phyloP scores from a whole-genome alignment of 2,329 filamentous ascomycete species.

The Hirsutella thompsonii region DNA sequence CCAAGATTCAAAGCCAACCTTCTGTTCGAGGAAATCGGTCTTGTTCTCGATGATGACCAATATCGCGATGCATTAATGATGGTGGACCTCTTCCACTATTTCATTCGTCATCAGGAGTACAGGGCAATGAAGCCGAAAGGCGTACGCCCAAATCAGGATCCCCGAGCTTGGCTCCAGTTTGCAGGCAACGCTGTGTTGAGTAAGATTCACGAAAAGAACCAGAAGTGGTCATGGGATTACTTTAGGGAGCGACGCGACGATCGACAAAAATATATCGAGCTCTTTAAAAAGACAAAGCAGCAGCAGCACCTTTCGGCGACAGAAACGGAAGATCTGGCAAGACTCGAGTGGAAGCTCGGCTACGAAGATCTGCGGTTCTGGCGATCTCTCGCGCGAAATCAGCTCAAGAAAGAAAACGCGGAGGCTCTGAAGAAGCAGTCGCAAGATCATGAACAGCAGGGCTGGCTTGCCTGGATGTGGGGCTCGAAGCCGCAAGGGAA shows the following conservation, averaged over 20 bases:
- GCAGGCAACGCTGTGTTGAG: conserved; percentile 78
- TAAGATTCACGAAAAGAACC: conserved; percentile 92
- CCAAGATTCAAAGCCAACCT: conserved; percentile 85
- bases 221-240: conserved; percentile 90
- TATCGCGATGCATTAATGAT: conserved; percentile 97
- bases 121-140: conserved; percentile 81
- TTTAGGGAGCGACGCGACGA: conserved; percentile 89
- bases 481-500: conserved; percentile 55
- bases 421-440: conserved; percentile 60
- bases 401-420: conserved; percentile 89
- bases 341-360: conserved; percentile 72
- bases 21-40: conserved; percentile 91
- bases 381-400: conserved; percentile 85
- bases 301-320: conserved; percentile 56
- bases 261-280: conserved; percentile 72
- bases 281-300: conserved; percentile 90
- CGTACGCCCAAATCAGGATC: conserved; percentile 72
- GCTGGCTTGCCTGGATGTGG: conserved; percentile 90
- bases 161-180: conserved; percentile 83
- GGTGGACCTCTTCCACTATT: conserved; percentile 96
- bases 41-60: conserved; percentile 95
- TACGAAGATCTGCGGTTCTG: conserved; percentile 98
- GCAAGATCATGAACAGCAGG: conserved; percentile 53
- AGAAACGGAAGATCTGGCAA: conserved; percentile 60
- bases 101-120: conserved; percentile 94